Base-by-base conservation (phyloP, 2,329 filamentous ascomycete genomes). In the Sclerotinia glacialis region DNA sequence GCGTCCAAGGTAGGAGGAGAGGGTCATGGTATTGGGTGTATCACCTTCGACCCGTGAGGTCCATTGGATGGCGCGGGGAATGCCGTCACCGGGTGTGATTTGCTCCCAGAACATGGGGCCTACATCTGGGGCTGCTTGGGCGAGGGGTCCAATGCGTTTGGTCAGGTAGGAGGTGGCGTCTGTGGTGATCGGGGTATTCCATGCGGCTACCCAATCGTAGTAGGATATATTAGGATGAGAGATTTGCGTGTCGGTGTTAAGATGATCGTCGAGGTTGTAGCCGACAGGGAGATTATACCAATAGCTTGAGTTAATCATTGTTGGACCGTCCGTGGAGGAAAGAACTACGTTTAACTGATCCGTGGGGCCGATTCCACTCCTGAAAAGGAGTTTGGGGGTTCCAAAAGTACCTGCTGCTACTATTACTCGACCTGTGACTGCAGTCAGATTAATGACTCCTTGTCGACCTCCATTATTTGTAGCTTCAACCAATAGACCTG, bases 321-420 rank as follows among this genome's bases (percentile, higher is more conserved):
- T 82, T 18, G 79, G 71, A 0, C 82, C 83, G 69, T 86, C 84
- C 1, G 75, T 76, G 40, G 75, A 84, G 62, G 74, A 76, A 58
- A 82, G 77, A 40, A 86, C 84, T 16, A 85, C 74, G 26, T 80
- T 74, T 31, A 88, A 80, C 73, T 74, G 71, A 68, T 78, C 77
- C 8, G 64, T 67, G 18, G 74, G 74, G 28, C 89, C 69, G 90
- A 91, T 71, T 23, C 89, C 87, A 66, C 85, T 88, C 72, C 88
- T 83, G 77, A 90, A 81, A 2, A 92, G 82, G 58, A 92, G 79
- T 37, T 72, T 73, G 12, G 71, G 62, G 75, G 87, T 87, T n/a
- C 87, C 87, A 69, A 92, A 90, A 1, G 88, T 80, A 58, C 89
- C 89, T 1, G 87, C 85, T 23, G 89, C 84, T 42, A 91, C 78